Evolutionary conservation across 2,329 filamentous ascomycete species (phyloP), one percentile per base, ranked within the genome.

Genomic region (Verticillium tricorpus): DNA sequence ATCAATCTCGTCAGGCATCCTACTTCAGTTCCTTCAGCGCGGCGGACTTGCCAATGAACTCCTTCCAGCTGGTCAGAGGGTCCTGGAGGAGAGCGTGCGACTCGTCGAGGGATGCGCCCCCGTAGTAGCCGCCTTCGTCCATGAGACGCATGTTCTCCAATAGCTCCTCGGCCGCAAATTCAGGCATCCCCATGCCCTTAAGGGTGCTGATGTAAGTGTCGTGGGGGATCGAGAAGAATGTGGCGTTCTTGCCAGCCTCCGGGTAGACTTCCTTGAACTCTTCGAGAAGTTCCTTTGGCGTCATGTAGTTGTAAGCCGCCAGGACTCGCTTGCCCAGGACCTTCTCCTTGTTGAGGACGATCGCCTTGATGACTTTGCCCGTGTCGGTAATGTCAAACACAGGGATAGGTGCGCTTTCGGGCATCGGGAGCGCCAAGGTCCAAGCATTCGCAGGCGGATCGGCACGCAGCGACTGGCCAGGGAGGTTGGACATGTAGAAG

Each of bases 401-500:
- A 4, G 79, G 78, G 5, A 77, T 60, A 55, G 70, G 66, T 1
- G 73, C 70, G 39, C 70, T 73, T 8, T 74, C 64, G 3, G 73
- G 58, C 25, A 70, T 66, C 6, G 74, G 74, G 12, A 74, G 64
- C 2, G 66, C 55, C 25, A 74, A 62, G 1, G 63, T 62, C 59
- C 69, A 75, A 22, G 59, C 65, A 19, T 64, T 63, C 5, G 45
- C 54, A 72, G 64, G 19, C 75, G 67, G 12, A 71, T 65, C 6
- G 62, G 70, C 61, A 1, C 70, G 63, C 15, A 76, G 60, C 4
- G 50, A 34, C n/a, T 59, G 62, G 5, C 58, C 37, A 19, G 64
- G 25, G 34, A 78, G 72, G 64, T 85, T 86, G 63, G 81, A 77
- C 80, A 87, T 85, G 67, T 85, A 88, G 39, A 74, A 76, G 0